A percentile compares a stretch with the other conserved stretches of the same genome.
Conservation (phyloP, 2,329 filamentous ascomycete genomes). For the Talaromyces sp. region DNA sequence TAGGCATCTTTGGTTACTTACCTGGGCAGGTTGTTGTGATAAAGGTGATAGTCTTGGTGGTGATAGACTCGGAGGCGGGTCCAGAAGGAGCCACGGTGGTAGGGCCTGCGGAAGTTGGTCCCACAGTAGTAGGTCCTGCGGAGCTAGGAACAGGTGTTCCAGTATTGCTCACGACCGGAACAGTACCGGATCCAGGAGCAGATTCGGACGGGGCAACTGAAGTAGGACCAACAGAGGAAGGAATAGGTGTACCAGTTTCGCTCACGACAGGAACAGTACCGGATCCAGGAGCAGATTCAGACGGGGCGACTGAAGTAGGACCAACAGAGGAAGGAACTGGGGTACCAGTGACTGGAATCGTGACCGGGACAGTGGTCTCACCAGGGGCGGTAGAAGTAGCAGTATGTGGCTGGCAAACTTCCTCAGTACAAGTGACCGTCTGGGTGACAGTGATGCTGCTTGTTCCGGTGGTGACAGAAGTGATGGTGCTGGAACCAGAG, state of each 20-base stretch:
- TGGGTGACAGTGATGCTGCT: slow-evolving; percentile 14
- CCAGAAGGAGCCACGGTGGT: not conserved
- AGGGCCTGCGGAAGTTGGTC: not conserved
- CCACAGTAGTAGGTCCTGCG: not conserved
- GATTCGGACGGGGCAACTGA: not conserved
- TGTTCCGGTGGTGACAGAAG: slow-evolving; percentile 12
- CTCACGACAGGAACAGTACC: not conserved
- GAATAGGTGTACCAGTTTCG: not conserved
- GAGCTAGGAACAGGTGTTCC: not conserved
- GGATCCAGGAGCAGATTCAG: not conserved
- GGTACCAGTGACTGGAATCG: not conserved
- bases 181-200: not conserved
- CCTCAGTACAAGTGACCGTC: slow-evolving; percentile 16
- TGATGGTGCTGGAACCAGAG: slow-evolving; percentile 14
- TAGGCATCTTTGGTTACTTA: not conserved
- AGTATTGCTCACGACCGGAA: not conserved
- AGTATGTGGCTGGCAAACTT: slow-evolving; percentile 14
- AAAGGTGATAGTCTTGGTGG: slow-evolving; percentile 17
- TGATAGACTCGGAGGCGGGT: slow-evolving; percentile 11
- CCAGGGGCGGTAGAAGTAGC: not conserved
- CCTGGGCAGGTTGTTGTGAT: slow-evolving; percentile 18
- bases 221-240: not conserved
- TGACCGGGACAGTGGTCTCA: not conserved
- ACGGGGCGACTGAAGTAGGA: not conserved
- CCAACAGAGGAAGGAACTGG: not conserved